Evolutionary conservation across 2,329 filamentous ascomycete species (phyloP).

Genomic region (Paracamarosporium sp.): DNA sequence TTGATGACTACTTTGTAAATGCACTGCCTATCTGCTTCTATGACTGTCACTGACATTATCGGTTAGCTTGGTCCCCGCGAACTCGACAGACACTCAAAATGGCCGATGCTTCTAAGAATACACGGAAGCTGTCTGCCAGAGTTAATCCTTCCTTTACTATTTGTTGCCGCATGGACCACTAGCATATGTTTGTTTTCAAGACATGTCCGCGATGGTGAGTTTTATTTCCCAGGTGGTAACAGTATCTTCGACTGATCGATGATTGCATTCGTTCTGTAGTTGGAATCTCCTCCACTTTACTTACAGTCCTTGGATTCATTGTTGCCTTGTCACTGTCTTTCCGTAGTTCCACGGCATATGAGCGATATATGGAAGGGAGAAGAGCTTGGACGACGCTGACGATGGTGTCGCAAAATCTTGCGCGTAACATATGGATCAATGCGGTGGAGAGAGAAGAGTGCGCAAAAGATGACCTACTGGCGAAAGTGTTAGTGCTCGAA

Average conservation of each 20-base stretch:
- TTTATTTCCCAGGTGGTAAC: background rate
- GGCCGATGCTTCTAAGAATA: constrained; percentile 77
- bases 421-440: constrained; percentile 84
- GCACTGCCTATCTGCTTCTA: background rate
- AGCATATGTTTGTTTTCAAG: constrained; percentile 57
- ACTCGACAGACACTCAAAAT: constrained; percentile 77
- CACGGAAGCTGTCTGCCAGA: constrained; percentile 77
- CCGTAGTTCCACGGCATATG: constrained; percentile 78
- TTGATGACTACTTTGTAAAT: constrained; percentile 64
- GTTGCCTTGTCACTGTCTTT: constrained; percentile 79
- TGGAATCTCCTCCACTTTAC: constrained; percentile 46
- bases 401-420: constrained; percentile 62
- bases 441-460: constrained; percentile 64
- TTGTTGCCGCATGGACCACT: constrained; percentile 70
- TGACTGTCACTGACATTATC: constrained; percentile 9
- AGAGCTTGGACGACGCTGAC: constrained; percentile 68
- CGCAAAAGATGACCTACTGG: constrained; percentile 71
- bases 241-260: background rate
- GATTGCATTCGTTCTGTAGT: background rate
- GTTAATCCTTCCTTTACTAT: constrained; percentile 71
- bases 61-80: constrained; percentile 66
- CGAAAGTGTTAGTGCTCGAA: constrained; percentile 62
- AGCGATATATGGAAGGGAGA: constrained; percentile 66
- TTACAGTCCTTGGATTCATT: constrained; percentile 82
- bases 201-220: constrained; percentile 8